A percentile compares a stretch with the other conserved stretches of the same genome.
Evolutionary conservation across 1,284 basidiomycete genomes (phyloP).

Genomic region (Apiotrichum sp.): DNA sequence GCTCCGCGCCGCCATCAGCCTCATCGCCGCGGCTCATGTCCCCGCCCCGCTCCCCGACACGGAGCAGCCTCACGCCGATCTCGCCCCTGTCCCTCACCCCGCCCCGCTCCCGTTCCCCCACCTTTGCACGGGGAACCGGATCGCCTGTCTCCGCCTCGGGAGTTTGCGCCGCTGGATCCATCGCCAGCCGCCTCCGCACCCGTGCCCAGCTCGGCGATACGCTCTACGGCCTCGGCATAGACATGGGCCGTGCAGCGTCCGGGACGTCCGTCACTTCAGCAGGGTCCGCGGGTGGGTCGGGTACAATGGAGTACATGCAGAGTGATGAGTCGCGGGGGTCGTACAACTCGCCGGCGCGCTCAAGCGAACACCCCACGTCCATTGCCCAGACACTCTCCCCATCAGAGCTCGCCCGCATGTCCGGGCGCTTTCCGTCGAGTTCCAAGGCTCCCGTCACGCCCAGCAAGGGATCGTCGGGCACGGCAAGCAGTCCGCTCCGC

Average conservation of each 20-base stretch:
- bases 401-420: no score
- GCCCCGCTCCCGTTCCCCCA: neutral
- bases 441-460: no score
- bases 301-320: neutral
- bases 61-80: neutral
- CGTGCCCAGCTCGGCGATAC: neutral
- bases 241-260: neutral
- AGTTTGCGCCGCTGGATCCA: neutral
- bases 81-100: neutral
- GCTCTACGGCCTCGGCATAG: constrained; percentile 9
- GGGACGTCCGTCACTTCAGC: neutral
- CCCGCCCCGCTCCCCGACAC: neutral
- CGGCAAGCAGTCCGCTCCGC: neutral
- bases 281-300: neutral
- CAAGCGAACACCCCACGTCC: neutral
- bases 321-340: neutral
- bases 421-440: no score
- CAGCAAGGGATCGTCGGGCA: no score
- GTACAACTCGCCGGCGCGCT: neutral
- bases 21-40: neutral
- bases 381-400: no score
- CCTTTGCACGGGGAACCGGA: neutral
- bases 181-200: neutral
- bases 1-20: neutral
- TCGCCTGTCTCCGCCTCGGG: neutral